Evolutionary conservation across 225 moss, liverwort and hornwort genomes (phyloP).

Genomic region (Asterella californica): DNA sequence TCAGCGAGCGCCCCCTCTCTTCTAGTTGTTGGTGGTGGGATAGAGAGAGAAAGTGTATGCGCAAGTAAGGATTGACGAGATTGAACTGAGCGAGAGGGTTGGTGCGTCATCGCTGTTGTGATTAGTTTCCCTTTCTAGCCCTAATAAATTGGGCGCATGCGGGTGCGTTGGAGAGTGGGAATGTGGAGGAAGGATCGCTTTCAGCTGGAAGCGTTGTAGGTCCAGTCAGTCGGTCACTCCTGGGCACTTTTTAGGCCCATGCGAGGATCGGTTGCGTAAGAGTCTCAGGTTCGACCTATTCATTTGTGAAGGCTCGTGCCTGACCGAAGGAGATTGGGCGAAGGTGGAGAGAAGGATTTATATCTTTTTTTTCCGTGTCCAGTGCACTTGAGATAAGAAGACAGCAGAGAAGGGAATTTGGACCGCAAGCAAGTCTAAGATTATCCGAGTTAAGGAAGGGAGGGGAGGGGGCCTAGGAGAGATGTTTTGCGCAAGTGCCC

Average conservation of each 20-base stretch:
- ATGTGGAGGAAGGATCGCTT: slow-evolving; percentile 11
- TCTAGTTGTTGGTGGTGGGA: neutral
- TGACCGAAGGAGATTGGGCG: neutral
- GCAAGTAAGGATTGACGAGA: slow-evolving; percentile 17
- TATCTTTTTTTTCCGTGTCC: neutral
- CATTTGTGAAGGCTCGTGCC: neutral
- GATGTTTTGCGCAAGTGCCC: slow-evolving; percentile 15
- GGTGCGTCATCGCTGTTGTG: slow-evolving; percentile 16
- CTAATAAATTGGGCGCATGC: slow-evolving; percentile 29
- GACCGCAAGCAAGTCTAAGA: neutral
- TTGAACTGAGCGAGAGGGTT: slow-evolving; percentile 17
- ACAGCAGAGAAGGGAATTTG: neutral
- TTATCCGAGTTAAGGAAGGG: neutral
- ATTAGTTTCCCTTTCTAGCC: slow-evolving; percentile 30
- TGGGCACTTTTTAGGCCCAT: neutral
- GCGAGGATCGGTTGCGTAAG: neutral
- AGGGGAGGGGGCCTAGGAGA: neutral
- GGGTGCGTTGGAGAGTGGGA: neutral
- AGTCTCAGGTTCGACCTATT: slow-evolving; percentile 10
- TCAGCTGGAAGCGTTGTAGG: slow-evolving; percentile 16
- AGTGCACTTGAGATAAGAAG: neutral
- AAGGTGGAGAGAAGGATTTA: neutral
- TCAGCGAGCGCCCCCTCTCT: slow-evolving; percentile 16
- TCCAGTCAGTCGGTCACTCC: neutral
- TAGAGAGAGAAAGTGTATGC: slow-evolving; percentile 14